Conservation (phyloP, 2,329 filamentous ascomycete genomes). For the Aspergillus viridinutans region DNA sequence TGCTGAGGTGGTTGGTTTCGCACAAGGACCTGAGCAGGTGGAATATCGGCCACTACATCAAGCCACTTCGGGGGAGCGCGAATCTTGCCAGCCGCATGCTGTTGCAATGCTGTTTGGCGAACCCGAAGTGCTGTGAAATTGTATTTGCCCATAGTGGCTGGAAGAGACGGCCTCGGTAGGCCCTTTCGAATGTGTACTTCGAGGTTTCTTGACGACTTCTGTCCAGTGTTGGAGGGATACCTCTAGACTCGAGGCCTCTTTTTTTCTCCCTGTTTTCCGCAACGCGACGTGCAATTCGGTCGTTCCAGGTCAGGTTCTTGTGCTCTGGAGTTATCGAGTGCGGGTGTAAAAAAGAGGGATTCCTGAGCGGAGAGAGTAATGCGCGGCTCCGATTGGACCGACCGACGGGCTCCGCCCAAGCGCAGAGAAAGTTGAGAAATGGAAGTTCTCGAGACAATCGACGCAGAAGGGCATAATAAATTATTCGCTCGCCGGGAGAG, state of each 20-base stretch:
- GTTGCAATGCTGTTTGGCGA: slow-evolving; percentile 39
- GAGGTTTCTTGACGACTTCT: not conserved
- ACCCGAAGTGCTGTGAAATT: slow-evolving; percentile 46
- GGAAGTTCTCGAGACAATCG: not conserved
- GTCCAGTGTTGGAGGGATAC: not conserved
- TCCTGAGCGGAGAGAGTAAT: slow-evolving; percentile 22
- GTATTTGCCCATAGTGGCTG: slow-evolving; percentile 41
- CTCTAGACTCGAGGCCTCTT: not conserved
- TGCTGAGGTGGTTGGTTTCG: slow-evolving; percentile 52
- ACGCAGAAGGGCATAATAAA: not conserved
- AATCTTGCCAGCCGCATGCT: slow-evolving; percentile 35
- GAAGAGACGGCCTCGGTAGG: not conserved
- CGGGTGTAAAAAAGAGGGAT: slow-evolving; percentile 32
- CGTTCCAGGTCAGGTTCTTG: not conserved
- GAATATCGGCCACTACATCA: slow-evolving; percentile 52
- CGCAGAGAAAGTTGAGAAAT: slow-evolving; percentile 1
- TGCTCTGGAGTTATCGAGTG: not conserved
- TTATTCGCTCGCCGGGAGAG: not conserved
- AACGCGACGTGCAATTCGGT: not conserved
- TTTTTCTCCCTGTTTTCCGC: not conserved
- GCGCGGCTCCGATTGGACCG: slow-evolving; percentile 34
- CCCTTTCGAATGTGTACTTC: not conserved
- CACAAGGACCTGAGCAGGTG: slow-evolving; percentile 57
- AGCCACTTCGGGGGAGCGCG: slow-evolving; percentile 50
- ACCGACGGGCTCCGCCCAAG: slow-evolving; percentile 25